phyloP scores from a whole-genome alignment of 2,329 filamentous ascomycete species.

The Neonectria neomacrospora region DNA sequence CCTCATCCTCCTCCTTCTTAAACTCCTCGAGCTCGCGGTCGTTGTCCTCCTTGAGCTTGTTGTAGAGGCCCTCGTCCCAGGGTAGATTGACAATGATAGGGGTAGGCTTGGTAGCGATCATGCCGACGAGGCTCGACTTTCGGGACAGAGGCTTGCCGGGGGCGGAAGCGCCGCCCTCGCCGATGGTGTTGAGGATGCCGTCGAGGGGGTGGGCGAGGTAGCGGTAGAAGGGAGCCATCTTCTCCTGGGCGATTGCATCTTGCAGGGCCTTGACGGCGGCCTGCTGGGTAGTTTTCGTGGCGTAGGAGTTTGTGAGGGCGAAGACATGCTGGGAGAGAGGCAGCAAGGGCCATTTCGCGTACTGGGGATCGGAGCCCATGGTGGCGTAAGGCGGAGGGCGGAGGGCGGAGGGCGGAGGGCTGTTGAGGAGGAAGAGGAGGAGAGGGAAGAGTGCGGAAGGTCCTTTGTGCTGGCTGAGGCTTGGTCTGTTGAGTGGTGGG shows the following conservation, averaged over 20 bases:
- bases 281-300: conserved; percentile 74
- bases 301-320: conserved; percentile 83
- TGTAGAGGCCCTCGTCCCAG: conserved; percentile 92
- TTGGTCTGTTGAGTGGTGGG: not conserved
- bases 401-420: conserved; percentile 8
- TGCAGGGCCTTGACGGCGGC: conserved; percentile 78
- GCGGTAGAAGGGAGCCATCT: conserved; percentile 89
- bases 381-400: too few species aligned
- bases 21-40: conserved; percentile 79
- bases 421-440: conserved; percentile 41
- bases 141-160: conserved; percentile 70
- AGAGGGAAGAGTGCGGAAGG: conserved; percentile 31
- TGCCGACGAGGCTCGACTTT: conserved; percentile 76
- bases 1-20: conserved; percentile 92
- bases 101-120: conserved; percentile 78
- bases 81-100: conserved; percentile 75
- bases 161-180: conserved; percentile 67
- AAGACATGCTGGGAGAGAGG: conserved; percentile 88
- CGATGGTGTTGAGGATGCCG: conserved; percentile 81
- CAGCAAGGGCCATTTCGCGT: conserved; percentile 85
- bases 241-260: conserved; percentile 83
- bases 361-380: conserved; percentile 85
- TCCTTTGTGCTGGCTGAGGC: conserved; percentile 4
- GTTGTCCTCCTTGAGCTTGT: conserved; percentile 79
- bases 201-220: conserved; percentile 85